Evolutionary conservation across 2,329 filamentous ascomycete genomes (phyloP), one percentile per base, ranked within the genome.

Genomic region (Xylaria sp.): DNA sequence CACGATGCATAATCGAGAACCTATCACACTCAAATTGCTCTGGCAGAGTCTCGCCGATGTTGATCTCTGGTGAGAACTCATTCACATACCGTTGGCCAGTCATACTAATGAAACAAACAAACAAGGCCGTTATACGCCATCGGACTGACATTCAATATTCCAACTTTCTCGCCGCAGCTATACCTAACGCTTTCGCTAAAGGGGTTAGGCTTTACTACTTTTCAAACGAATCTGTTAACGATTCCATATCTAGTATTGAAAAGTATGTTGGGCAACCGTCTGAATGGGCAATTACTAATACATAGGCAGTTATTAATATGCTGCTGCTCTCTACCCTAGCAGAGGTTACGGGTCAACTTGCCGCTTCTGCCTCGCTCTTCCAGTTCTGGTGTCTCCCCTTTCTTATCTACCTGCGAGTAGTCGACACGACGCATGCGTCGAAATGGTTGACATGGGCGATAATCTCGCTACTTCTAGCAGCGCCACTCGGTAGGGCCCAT

Each of bases 321-420:
- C 69, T 82, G 6, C 63, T 62, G 0, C 67, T 81, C 6, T 79
- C 79, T 3, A 81, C 82, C 44, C 45, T 81, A 10, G 77, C 77
- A 53, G 82, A 84, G 75, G 79, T 79, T 77, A 73, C 85, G 75
- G 72, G 85, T 77, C 78, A 86, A 68, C 81, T 88, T 33, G 80
- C 82, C 0, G 77, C 87, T 6, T 79, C 85, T 29, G 80, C 81
- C 25, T 74, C 79, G 72, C 81, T 85, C 39, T 77, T 83, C 3
- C 84, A 89, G 62, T 71, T 90, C 9, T 92, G 89, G 89, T 82
- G 83, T 7, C 78, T 91, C 1, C 88, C 89, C 0, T 86, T 87
- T 65, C 73, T 91, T 27, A 76, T 89, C 33, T 82, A 83, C 20
- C 78, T 89, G 20, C 73, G 81, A 67, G 71, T 82, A 68, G 75